Conservation (phyloP, 2,329 filamentous ascomycete species). For the Moelleriella libera region DNA sequence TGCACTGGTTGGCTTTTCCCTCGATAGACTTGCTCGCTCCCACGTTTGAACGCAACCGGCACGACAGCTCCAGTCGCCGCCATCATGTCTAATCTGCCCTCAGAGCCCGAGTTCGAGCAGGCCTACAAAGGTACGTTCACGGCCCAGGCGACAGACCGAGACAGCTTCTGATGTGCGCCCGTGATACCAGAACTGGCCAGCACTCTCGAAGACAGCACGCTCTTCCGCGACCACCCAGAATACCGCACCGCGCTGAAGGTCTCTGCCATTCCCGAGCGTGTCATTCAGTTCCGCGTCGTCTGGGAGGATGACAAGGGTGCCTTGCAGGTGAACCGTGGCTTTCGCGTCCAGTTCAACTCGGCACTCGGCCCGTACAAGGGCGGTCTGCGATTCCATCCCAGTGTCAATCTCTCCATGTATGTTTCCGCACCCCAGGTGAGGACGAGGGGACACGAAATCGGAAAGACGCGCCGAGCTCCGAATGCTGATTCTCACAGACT, state of each 20-base stretch:
- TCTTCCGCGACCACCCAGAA: conserved; percentile 90
- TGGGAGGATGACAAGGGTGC: conserved; percentile 92
- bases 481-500: conserved; percentile 31
- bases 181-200: conserved; percentile 64
- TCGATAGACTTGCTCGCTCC: too few species aligned
- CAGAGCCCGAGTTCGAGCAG: conserved; percentile 97
- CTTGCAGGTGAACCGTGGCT: conserved; percentile 86
- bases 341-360: conserved; percentile 97
- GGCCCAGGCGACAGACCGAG: not conserved
- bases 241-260: conserved; percentile 85
- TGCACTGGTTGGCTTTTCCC: too few species aligned
- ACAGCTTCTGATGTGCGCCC: not conserved
- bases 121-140: conserved; percentile 65
- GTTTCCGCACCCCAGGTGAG: conserved; percentile 4
- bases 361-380: conserved; percentile 97
- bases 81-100: conserved; percentile 68
- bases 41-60: too few species aligned
- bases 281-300: conserved; percentile 93
- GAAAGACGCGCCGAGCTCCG: too few species aligned
- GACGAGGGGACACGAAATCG: not conserved
- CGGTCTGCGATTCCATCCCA: conserved; percentile 86
- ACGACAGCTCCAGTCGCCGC: conserved; percentile 1
- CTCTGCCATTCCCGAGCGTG: conserved; percentile 79
- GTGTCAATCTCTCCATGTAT: conserved; percentile 59
- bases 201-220: conserved; percentile 83